These are phyloP conservation scores for Inga laurina DNA, from an alignment of 306 rosid species.

Conservation along the genomic window DNA sequence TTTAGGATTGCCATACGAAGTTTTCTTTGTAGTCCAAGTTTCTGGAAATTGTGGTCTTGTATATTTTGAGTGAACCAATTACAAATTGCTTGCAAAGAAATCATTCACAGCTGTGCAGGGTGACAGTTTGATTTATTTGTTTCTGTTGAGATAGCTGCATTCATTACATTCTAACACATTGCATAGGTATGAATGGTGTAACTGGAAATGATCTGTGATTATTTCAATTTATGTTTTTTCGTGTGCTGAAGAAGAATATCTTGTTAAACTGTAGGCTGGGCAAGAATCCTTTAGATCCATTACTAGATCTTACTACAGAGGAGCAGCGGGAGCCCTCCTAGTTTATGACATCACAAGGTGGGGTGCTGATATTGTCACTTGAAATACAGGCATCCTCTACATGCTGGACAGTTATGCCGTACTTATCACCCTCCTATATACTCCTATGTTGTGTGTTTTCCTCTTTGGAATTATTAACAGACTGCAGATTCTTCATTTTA, in stretches of 20 bases:
- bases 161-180: background rate
- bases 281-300: constrained; percentile 97
- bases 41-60: background rate
- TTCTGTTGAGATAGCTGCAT: background rate
- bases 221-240: background rate
- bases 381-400: constrained; percentile 7
- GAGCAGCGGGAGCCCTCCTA: constrained; percentile 96
- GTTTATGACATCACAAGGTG: constrained; percentile 96
- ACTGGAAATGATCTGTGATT: background rate
- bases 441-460: constrained; percentile 9
- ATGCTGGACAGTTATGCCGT: background rate
- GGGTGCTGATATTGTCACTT: constrained; percentile 18
- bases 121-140: background rate
- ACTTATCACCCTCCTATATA: background rate
- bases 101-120: background rate
- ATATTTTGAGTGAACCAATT: background rate
- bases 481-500: background rate
- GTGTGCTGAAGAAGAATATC: constrained; percentile 23
- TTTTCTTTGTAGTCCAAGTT: background rate
- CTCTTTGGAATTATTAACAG: background rate
- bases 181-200: background rate
- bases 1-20: background rate
- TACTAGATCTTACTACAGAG: constrained; percentile 87
- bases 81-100: background rate
- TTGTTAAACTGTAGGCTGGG: constrained; percentile 73